phyloP scores from a whole-genome alignment of 2,329 filamentous ascomycete genomes.

The Aulographum hederae region DNA sequence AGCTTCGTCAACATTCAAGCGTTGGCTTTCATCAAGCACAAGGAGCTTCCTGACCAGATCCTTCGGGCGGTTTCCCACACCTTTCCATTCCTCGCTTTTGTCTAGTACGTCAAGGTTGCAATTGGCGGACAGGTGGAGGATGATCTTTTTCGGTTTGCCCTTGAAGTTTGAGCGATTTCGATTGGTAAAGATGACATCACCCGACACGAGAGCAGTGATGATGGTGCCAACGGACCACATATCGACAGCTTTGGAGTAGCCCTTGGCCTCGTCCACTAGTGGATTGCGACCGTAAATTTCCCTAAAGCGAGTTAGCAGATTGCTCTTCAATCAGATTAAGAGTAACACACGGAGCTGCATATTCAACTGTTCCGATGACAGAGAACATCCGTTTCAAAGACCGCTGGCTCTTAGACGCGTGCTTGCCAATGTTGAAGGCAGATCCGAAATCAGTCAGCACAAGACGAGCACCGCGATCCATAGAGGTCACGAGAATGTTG shows the following conservation, averaged over 20 bases:
- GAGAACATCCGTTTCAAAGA: conserved; percentile 29
- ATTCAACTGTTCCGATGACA: conserved; percentile 36
- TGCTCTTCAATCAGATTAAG: conserved; percentile 1
- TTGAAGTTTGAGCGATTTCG: conserved; percentile 13
- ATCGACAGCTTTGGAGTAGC: conserved; percentile 40
- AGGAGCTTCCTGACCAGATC: conserved; percentile 35
- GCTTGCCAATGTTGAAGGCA: conserved; percentile 15
- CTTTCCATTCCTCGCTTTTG: conserved; percentile 19
- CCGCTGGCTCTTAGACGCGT: conserved; percentile 8
- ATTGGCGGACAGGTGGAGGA: conserved; percentile 16
- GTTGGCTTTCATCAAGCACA: conserved; percentile 26
- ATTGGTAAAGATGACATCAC: conserved; percentile 27
- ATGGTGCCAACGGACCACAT: conserved; percentile 45
- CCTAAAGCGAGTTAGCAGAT: conserved; percentile 4
- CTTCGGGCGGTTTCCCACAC: conserved; percentile 25
- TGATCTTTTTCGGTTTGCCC: conserved; percentile 10
- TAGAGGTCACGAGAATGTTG: conserved; percentile 41
- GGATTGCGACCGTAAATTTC: conserved; percentile 18
- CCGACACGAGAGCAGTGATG: conserved; percentile 31
- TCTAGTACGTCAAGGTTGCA: conserved; percentile 28
- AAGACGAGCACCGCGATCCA: conserved; percentile 30
- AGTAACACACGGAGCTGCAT: conserved; percentile 36
- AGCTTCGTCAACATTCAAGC: conserved; percentile 35
- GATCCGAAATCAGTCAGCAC: conserved; percentile 44
- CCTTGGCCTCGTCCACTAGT: conserved; percentile 13